These are phyloP conservation scores for Ustilago loliicola DNA, from an alignment of 1,284 basidiomycete genomes.

Conservation along the genomic window DNA sequence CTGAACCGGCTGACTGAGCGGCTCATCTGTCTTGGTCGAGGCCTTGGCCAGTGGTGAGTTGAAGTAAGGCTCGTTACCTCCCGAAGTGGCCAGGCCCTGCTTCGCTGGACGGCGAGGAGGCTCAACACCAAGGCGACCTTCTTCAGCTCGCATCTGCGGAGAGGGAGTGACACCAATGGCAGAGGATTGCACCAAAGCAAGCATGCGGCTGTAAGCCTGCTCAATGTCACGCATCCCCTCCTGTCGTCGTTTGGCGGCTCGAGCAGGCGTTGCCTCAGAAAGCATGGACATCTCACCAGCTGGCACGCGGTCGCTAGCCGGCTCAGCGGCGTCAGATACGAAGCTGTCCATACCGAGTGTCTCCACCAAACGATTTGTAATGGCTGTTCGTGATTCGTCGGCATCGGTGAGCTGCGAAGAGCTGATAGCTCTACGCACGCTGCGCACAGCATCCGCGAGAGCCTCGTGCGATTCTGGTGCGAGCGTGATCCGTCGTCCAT, in stretches of 20 bases:
- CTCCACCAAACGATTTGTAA: slow-evolving; percentile 28
- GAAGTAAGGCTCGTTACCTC: slow-evolving; percentile 19
- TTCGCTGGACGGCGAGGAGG: slow-evolving; percentile 38
- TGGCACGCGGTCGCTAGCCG: slow-evolving; percentile 13
- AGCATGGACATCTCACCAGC: slow-evolving; percentile 31
- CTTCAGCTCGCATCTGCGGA: slow-evolving; percentile 39
- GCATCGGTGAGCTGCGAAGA: slow-evolving; percentile 43
- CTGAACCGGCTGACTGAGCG: slow-evolving; percentile 22
- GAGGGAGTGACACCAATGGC: slow-evolving; percentile 55
- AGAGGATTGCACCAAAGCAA: slow-evolving; percentile 50
- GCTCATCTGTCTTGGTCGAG: slow-evolving; percentile 47
- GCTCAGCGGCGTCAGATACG: slow-evolving; percentile 29
- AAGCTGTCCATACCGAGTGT: slow-evolving; percentile 35
- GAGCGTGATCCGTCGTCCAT: slow-evolving; percentile 45
- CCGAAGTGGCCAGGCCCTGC: slow-evolving; percentile 10
- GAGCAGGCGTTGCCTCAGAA: slow-evolving; percentile 49
- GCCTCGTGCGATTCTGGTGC: slow-evolving; percentile 52
- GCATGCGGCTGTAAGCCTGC: slow-evolving; percentile 54
- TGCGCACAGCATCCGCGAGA: slow-evolving; percentile 52
- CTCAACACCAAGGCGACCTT: slow-evolving; percentile 34
- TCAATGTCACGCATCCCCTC: slow-evolving; percentile 58
- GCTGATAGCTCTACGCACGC: slow-evolving; percentile 51
- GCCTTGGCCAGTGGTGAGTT: slow-evolving; percentile 45
- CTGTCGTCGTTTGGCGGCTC: slow-evolving; percentile 43
- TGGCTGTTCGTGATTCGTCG: slow-evolving; percentile 16